Base-by-base conservation (phyloP, 2,329 filamentous ascomycete species). In the Passalora sequoiae region DNA sequence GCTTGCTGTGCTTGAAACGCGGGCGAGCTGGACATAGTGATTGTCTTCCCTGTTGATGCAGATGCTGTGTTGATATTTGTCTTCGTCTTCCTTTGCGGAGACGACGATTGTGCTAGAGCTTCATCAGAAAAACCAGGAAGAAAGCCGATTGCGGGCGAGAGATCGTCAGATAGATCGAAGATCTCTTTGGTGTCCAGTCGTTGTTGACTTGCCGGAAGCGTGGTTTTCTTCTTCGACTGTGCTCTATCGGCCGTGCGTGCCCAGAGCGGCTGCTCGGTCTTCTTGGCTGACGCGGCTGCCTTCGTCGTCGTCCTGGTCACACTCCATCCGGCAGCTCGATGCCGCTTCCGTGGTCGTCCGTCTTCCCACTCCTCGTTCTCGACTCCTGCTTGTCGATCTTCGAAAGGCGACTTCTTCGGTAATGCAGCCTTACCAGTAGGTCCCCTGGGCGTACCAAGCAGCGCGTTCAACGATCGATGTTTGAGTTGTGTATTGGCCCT, bases 361-460 rank as follows among this genome's bases (percentile, higher is more conserved):
- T 57, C 55, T 5, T 58, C 57, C 53, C 59, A 60, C 3, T 49
- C 51, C 29, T 57, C 50, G 44, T 57, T 60, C 44, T 70, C 58
- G 3, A 50, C 25, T 36, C 59, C 57, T 25, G 32, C 55, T 36
- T 58, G 73, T 27, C 74, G 68, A 42, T 77, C 67, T 51, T 88
- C 83, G 49, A 79, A 87, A 0, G 84, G 84, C 1, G 84, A 86
- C 40, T 74, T 73, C 6, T 60, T 65, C 0, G 78, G 74, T 3
- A 82, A 58, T 2, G 70, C 52, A 2, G 82, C 75, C 56, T 81
- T 81, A 0, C 80, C 80, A 55, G 80, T 73, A 6, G 78, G 75
- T 0, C 81, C 77, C 42, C 75, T 81, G 8, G 78, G 78, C 1
- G 78, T 80, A 1, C 81, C 82, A 20, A 89, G 72, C 10, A 88